Base-by-base conservation (phyloP, 1,284 basidiomycete species). In the Porodaedalea pini region DNA sequence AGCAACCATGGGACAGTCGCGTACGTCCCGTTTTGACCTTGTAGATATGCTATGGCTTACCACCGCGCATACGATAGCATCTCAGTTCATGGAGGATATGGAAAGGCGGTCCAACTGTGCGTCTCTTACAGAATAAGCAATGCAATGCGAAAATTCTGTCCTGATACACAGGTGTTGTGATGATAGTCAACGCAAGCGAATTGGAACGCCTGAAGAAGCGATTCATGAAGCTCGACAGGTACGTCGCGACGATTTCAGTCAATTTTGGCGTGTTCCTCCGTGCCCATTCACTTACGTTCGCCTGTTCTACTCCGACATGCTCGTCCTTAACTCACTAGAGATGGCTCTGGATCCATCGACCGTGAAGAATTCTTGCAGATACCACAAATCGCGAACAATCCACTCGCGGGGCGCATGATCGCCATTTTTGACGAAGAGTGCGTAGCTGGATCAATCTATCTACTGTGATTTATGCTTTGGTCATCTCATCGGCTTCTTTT, bases 401-500 rank as follows among this genome's bases (percentile, higher is more conserved):
- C 96, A 0, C 78, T 99, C 49, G 94, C 97, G 47, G 92, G 92
- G 55, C 85, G 96, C 53, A 93, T 99, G 91, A 99, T 99, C 68
- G 95, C 95, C 53, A 99, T 99, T 69, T 99, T 99, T 69, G 96
- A 99, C 69, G 94, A 98, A 75, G 95, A 99, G 94, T 97, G 66
- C 73, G 92, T 76, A 56, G 57, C 43, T 2, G 11, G n/a, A 10
- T 29, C 21, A 23, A 37, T 5, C 5, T 29, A 23, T 21, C 19
- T 23, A 3, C 17, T 54, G 7, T 19, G 13, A n/a, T 49, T 5
- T 19, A n/a, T 51, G 11, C 37, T 15, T 57, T 47, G 23, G 23
- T 15, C 56, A 27, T n/a, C 25, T 52, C 8, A 19, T 31, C n/a
- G 49, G 27, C 41, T 53, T 25, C 15, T 41, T 39, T 29, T 34